Conservation (phyloP, 2,329 filamentous ascomycete genomes). For the Hymenoscyphus infarciens region DNA sequence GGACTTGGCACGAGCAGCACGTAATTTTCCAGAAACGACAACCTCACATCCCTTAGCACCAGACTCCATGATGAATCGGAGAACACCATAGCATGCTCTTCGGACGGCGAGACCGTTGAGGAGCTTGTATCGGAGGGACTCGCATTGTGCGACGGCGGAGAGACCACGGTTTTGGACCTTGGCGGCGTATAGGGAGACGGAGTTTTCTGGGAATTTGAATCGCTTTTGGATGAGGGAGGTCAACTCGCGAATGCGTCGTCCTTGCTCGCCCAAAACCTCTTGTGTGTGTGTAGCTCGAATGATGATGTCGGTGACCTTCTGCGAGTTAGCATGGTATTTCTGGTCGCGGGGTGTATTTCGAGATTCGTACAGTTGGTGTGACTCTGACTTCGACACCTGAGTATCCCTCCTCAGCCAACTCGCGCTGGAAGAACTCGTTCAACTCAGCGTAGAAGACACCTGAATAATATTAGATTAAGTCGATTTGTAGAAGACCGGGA, state of each 20-base stretch:
- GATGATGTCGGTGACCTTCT: conserved; percentile 90
- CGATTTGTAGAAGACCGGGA: background rate
- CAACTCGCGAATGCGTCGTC: conserved; percentile 99
- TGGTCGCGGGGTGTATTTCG: background rate
- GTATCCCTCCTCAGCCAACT: conserved; percentile 99
- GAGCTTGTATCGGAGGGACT: conserved; percentile 99
- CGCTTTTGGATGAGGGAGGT: conserved; percentile 99
- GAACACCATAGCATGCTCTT: conserved; percentile 99
- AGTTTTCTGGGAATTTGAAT: conserved; percentile 99
- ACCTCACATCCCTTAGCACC: conserved; percentile 99
- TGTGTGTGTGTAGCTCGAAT: conserved; percentile 99
- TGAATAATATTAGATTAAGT: background rate
- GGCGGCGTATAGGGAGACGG: conserved; percentile 98
- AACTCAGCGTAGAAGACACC: conserved; percentile 99
- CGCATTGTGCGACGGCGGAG: conserved; percentile 99
- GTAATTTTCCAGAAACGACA: conserved; percentile 97
- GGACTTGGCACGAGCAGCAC: conserved; percentile 97
- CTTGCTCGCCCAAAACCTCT: conserved; percentile 99
- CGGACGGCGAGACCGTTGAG: conserved; percentile 99
- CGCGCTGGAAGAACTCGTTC: conserved; percentile 99
- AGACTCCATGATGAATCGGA: conserved; percentile 99
- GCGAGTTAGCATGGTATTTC: background rate
- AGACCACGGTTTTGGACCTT: conserved; percentile 99
- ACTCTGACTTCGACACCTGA: conserved; percentile 99
- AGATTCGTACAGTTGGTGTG: conserved; percentile 70